Evolutionary conservation across 768 basidiomycete genomes (phyloP).

Genomic region (Boletales sp.): DNA sequence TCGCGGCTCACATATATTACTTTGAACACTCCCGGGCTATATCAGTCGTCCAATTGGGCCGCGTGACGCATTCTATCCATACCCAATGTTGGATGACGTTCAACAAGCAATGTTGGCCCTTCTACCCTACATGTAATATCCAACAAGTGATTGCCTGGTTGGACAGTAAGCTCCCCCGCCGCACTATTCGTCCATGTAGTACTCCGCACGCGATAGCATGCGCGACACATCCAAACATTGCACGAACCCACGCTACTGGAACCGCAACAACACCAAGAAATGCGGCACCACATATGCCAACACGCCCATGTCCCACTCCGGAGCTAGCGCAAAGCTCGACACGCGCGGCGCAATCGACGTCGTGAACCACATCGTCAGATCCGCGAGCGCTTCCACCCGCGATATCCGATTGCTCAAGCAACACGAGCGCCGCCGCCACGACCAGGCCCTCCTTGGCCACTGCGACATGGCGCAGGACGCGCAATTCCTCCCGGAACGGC

Average conservation of each 20-base stretch:
- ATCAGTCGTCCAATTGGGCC: no score
- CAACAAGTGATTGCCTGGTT: no score
- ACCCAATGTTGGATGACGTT: no score
- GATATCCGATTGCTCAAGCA: no score
- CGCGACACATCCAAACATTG: conserved; percentile 57
- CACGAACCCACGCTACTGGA: conserved; percentile 69
- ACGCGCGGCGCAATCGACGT: conserved; percentile 80
- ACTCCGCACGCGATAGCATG: conserved; percentile 59
- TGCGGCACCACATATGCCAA: conserved; percentile 84
- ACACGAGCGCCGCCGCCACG: no score
- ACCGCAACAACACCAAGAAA: conserved; percentile 68
- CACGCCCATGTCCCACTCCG: conserved; percentile 85
- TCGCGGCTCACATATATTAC: no score
- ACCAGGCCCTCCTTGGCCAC: no score
- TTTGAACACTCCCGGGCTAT: no score
- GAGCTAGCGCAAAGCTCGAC: conserved; percentile 86
- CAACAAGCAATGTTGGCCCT: no score
- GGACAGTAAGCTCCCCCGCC: conserved; percentile 84
- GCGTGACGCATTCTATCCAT: no score
- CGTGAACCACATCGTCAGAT: conserved; percentile 89
- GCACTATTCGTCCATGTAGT: conserved; percentile 78
- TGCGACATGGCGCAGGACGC: conserved; percentile 26
- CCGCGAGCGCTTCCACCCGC: conserved; percentile 16
- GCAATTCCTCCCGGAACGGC: conserved; percentile 83
- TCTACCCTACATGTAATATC: no score